Conservation (phyloP, 108 stramenopile genomes). For the Discostella pseudostelligera region DNA sequence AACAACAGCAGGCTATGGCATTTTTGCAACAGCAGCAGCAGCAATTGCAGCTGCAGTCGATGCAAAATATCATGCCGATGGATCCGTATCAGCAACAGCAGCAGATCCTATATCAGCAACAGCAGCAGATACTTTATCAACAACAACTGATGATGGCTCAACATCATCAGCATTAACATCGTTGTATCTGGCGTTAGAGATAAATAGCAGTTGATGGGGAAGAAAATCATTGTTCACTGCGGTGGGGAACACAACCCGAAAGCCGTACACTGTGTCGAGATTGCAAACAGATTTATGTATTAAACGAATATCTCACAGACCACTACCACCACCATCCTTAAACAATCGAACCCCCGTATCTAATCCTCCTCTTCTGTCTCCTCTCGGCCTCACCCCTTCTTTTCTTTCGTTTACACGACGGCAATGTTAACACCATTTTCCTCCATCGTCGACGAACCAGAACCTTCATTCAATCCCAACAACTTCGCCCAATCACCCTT, state of each 20-base stretch:
- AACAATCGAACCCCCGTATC: too few species aligned
- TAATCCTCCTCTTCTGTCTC: too few species aligned
- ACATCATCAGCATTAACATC: background rate
- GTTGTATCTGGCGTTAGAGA: background rate
- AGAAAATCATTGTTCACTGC: constrained; percentile 4
- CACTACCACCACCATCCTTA: too few species aligned
- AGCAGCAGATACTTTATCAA: constrained; percentile 28
- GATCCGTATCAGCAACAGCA: background rate
- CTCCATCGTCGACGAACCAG: background rate
- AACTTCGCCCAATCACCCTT: constrained; percentile 26
- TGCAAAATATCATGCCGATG: background rate
- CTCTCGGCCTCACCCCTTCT: background rate
- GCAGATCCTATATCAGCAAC: constrained; percentile 2
- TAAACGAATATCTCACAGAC: too few species aligned
- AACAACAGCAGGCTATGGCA: constrained; percentile 6
- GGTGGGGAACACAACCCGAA: too few species aligned
- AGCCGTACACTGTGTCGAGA: too few species aligned
- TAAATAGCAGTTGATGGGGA: background rate
- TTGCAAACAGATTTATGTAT: too few species aligned
- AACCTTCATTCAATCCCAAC: constrained; percentile 14
- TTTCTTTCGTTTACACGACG: background rate
- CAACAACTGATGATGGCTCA: constrained; percentile 25
- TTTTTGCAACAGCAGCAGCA: constrained; percentile 17
- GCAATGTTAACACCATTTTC: background rate
- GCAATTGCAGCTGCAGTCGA: constrained; percentile 2